phyloP scores from a whole-genome alignment of 305 asterid species.

The Salvia sclarea region DNA sequence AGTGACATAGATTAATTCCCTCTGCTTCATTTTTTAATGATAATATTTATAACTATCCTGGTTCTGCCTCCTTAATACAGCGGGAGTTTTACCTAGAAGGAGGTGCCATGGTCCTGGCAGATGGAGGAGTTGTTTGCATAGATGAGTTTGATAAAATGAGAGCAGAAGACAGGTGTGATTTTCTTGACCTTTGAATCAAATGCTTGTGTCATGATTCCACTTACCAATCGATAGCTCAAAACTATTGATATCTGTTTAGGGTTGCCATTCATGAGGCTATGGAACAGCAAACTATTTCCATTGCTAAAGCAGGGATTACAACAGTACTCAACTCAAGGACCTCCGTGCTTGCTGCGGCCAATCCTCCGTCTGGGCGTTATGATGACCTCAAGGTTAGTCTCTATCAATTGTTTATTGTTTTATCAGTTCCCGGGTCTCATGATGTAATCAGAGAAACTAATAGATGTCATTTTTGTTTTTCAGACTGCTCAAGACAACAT shows the following conservation, averaged over 20 bases:
- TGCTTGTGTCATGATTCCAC: conserved; percentile 18
- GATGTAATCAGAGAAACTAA: conserved; percentile 31
- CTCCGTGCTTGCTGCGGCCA: conserved; percentile 99
- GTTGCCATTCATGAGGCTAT: conserved; percentile 99
- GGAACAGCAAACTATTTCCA: conserved; percentile 99
- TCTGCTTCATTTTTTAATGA: not conserved
- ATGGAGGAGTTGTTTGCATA: conserved; percentile 99
- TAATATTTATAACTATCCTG: no score
- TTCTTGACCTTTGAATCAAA: conserved; percentile 13
- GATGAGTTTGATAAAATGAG: conserved; percentile 99
- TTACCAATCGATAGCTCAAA: conserved; percentile 28
- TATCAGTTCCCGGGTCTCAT: not conserved
- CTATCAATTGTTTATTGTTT: not conserved
- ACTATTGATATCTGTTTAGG: conserved; percentile 46
- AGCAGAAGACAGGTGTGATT: conserved; percentile 83
- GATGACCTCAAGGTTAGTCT: conserved; percentile 88
- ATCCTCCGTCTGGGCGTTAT: conserved; percentile 99
- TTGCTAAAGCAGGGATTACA: conserved; percentile 99
- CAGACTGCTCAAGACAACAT: conserved; percentile 99
- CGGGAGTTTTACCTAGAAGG: conserved; percentile 98
- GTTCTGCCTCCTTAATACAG: conserved; percentile 47
- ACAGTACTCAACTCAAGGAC: conserved; percentile 98
- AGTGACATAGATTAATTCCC: conserved; percentile 14
- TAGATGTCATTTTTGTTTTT: conserved; percentile 28
- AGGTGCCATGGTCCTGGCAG: conserved; percentile 99